Evolutionary conservation across 2,329 filamentous ascomycete genomes (phyloP).

Genomic region (Nannizziopsis barbatae): DNA sequence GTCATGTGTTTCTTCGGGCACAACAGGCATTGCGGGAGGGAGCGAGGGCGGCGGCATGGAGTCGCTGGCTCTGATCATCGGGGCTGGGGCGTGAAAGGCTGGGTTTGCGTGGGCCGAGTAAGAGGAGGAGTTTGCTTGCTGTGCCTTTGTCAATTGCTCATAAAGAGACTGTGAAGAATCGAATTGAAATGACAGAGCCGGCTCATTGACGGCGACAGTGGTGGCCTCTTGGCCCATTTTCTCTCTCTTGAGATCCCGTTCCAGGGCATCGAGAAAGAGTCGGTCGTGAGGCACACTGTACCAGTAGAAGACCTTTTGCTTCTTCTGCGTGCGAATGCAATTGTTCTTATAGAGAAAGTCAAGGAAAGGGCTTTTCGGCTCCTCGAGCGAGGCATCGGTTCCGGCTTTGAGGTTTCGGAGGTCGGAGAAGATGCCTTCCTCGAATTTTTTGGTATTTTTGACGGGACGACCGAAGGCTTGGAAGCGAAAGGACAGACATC

Average conservation of each 20-base stretch:
- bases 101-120: constrained; percentile 67
- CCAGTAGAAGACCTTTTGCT: constrained; percentile 99
- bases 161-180: constrained; percentile 98
- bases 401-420: constrained; percentile 96
- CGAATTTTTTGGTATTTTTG: constrained; percentile 99
- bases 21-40: constrained; percentile 48
- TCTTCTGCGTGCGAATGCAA: constrained; percentile 99
- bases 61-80: constrained; percentile 72
- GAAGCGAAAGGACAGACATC: constrained; percentile 95
- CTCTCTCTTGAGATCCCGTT: constrained; percentile 94
- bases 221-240: constrained; percentile 99
- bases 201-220: constrained; percentile 91
- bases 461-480: constrained; percentile 96
- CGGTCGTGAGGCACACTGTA: constrained; percentile 98
- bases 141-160: constrained; percentile 97
- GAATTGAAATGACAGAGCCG: constrained; percentile 95
- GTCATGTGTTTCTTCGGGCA: constrained; percentile 52
- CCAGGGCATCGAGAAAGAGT: constrained; percentile 90
- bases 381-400: constrained; percentile 93
- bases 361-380: constrained; percentile 95
- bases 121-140: constrained; percentile 95
- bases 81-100: constrained; percentile 69
- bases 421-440: constrained; percentile 98
- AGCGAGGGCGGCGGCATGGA: constrained; percentile 87
- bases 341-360: constrained; percentile 99